These are phyloP conservation scores for Saccharomyces uvarum DNA, from an alignment of 1,139 yeast species.

Conservation along the genomic window DNA sequence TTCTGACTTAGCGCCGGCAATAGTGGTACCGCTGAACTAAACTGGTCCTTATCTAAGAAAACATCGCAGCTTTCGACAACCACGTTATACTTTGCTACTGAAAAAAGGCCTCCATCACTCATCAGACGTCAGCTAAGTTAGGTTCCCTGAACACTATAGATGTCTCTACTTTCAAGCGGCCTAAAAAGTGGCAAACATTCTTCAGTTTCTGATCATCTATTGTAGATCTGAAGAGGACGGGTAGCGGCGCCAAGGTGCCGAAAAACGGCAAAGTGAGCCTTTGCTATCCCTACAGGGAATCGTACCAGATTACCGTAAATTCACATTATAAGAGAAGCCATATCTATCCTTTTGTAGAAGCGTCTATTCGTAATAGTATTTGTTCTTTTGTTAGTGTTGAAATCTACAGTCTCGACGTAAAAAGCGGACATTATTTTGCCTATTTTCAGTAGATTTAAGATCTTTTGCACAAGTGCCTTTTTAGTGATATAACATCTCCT, in stretches of 20 bases:
- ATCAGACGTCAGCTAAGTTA: neutral
- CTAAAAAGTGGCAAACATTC: neutral
- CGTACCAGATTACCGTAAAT: neutral
- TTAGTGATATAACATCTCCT: neutral
- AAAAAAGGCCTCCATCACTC: neutral
- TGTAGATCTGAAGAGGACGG: neutral
- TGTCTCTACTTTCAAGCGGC: neutral
- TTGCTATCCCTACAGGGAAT: neutral
- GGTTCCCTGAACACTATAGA: neutral
- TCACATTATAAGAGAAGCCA: neutral
- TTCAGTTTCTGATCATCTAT: neutral
- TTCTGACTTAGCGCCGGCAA: neutral
- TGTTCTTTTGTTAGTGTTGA: neutral
- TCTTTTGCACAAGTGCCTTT: neutral
- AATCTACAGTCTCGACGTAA: neutral
- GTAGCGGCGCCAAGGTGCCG: neutral
- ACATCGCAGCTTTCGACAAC: neutral
- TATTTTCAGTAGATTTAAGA: neutral
- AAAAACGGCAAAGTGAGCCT: neutral
- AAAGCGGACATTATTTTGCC: neutral
- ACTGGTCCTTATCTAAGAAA: neutral
- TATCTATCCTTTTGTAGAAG: neutral
- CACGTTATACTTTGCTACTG: neutral
- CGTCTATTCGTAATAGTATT: neutral
- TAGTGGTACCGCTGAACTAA: neutral